These are phyloP conservation scores for Kazachstania taianensis DNA, from an alignment of 805 yeast genomes.

Conservation along the genomic window DNA sequence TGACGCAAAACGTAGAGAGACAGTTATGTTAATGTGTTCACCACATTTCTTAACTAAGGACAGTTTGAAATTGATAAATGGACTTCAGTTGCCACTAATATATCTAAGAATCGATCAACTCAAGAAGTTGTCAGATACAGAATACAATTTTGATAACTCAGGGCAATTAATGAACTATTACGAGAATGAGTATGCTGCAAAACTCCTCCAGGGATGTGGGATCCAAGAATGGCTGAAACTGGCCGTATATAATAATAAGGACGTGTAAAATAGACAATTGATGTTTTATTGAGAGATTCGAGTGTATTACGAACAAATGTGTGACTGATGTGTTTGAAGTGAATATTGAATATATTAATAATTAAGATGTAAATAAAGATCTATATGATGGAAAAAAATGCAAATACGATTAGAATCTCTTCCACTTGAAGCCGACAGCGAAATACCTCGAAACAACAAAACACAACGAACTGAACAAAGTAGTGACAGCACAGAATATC, in stretches of 20 bases:
- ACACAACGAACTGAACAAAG: conserved; percentile 30
- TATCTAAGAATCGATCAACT: conserved; percentile 23
- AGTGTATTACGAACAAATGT: no score
- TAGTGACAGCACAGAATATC: conserved; percentile 30
- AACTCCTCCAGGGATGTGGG: conserved; percentile 20
- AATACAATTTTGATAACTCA: conserved; percentile 18
- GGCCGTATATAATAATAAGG: conserved; percentile 5
- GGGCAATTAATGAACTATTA: conserved; percentile 25
- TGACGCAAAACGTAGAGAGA: conserved; percentile 11
- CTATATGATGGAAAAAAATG: background rate
- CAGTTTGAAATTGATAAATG: conserved; percentile 23
- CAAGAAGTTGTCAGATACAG: conserved; percentile 6
- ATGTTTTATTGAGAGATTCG: no score
- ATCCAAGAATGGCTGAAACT: conserved; percentile 24
- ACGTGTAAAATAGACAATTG: no score
- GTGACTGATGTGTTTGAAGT: no score
- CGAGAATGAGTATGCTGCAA: conserved; percentile 24
- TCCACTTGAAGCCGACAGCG: conserved; percentile 36
- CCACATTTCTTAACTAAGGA: conserved; percentile 26
- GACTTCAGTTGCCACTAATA: conserved; percentile 22
- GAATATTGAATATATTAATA: no score
- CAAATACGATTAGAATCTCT: conserved; percentile 15
- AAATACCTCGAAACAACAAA: conserved; percentile 37
- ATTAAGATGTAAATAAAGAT: background rate
- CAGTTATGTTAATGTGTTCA: conserved; percentile 24